phyloP scores from a whole-genome alignment of 2,329 filamentous ascomycete genomes.

The Aspergillus fumigatus region DNA sequence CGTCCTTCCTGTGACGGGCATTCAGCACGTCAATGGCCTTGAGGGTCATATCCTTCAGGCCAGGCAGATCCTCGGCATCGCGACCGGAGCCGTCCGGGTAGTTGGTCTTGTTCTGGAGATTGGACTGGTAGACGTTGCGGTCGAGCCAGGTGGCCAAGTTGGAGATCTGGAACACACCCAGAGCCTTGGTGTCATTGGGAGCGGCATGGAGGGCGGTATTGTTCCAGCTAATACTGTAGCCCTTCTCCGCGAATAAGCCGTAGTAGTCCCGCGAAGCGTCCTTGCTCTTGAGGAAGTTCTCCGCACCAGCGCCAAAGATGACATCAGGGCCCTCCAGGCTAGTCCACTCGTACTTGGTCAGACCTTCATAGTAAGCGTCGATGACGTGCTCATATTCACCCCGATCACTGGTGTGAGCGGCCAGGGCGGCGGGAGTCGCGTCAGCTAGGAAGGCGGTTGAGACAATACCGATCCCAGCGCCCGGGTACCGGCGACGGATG shows the following conservation, averaged over 20 bases:
- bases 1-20: conserved; percentile 59
- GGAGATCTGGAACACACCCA: conserved; percentile 71
- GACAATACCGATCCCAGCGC: conserved; percentile 60
- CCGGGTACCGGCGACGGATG: conserved; percentile 62
- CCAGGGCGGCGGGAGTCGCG: conserved; percentile 73
- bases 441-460: conserved; percentile 72
- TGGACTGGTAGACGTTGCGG: conserved; percentile 72
- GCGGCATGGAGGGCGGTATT: conserved; percentile 63
- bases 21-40: conserved; percentile 80
- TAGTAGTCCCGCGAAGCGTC: conserved; percentile 56
- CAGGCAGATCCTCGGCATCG: conserved; percentile 69
- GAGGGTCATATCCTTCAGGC: conserved; percentile 83
- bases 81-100: conserved; percentile 61
- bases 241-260: conserved; percentile 63
- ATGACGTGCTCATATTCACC: conserved; percentile 66
- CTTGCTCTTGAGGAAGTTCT: conserved; percentile 70
- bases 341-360: conserved; percentile 79
- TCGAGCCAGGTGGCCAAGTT: conserved; percentile 84
- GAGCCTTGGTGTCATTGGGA: conserved; percentile 57
- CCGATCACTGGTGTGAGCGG: conserved; percentile 67
- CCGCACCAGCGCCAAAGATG: conserved; percentile 76
- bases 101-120: conserved; percentile 63
- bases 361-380: conserved; percentile 69
- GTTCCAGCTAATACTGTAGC: conserved; percentile 69
- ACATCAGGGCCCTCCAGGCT: conserved; percentile 70